Percentiles rank a stretch among this genome's conserved stretches.
These are phyloP conservation scores for Leccinum rimulosum DNA, from an alignment of 768 basidiomycete genomes.

Conservation along the genomic window DNA sequence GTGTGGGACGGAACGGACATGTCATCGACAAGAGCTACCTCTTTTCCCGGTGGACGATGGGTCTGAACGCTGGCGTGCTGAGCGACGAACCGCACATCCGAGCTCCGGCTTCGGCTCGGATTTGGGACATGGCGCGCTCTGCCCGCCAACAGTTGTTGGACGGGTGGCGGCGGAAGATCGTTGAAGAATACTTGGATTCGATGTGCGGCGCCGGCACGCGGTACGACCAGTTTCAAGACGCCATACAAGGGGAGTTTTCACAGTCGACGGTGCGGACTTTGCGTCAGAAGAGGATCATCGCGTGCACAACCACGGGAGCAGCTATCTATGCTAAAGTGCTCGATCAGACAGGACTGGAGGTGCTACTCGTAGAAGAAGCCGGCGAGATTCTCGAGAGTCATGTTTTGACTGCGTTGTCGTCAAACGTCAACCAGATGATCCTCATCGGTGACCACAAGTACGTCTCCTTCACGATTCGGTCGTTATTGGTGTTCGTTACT, in stretches of 20 bases:
- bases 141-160: slow-evolving; percentile 28
- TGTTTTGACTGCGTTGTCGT: slow-evolving; percentile 54
- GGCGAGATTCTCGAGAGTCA: slow-evolving; percentile 72
- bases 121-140: slow-evolving; percentile 39
- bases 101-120: slow-evolving; percentile 20
- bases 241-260: slow-evolving; percentile 34
- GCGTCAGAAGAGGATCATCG: slow-evolving; percentile 52
- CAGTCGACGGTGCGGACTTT: slow-evolving; percentile 35
- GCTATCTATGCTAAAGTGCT: slow-evolving; percentile 54
- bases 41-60: slow-evolving; percentile 44
- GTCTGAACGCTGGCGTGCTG: slow-evolving; percentile 45
- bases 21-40: slow-evolving; percentile 40
- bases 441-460: slow-evolving; percentile 74
- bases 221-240: slow-evolving; percentile 38
- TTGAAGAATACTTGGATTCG: slow-evolving; percentile 30
- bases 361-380: slow-evolving; percentile 68
- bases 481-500: not conserved
- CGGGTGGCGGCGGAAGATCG: slow-evolving; percentile 36
- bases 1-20: slow-evolving; percentile 42
- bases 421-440: slow-evolving; percentile 48
- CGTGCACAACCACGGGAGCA: slow-evolving; percentile 67
- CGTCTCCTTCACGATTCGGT: not conserved
- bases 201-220: slow-evolving; percentile 27
- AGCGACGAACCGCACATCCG: slow-evolving; percentile 23
- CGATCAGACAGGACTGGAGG: slow-evolving; percentile 40